phyloP scores from a whole-genome alignment of 83 land plant genomes.

The Picea engelmannii region DNA sequence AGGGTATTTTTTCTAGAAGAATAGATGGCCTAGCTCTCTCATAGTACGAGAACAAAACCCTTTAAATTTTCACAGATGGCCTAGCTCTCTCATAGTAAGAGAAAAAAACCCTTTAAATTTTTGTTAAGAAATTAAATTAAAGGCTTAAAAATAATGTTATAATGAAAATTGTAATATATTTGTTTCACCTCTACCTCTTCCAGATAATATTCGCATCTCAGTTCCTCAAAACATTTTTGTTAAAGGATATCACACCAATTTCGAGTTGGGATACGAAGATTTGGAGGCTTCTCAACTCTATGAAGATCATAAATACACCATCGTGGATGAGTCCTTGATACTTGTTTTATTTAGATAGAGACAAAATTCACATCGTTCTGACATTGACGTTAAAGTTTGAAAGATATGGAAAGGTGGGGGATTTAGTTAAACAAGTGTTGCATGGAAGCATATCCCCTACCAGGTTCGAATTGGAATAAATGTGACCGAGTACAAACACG shows the following conservation, averaged over 20 bases:
- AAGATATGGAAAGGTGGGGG: too few relatives aligned
- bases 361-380: slow-evolving; percentile 3
- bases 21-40: slow-evolving; percentile 21
- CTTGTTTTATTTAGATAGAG: slow-evolving; percentile 1
- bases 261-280: slow-evolving; percentile 22
- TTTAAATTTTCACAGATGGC: slow-evolving; percentile 25
- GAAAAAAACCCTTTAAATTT: background rate
- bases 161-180: background rate
- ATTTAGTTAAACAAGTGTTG: too few relatives aligned
- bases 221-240: slow-evolving; percentile 30
- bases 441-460: too few relatives aligned
- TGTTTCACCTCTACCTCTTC: slow-evolving; percentile 25
- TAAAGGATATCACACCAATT: slow-evolving; percentile 23
- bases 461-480: too few relatives aligned
- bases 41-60: slow-evolving; percentile 26
- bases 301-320: slow-evolving; percentile 18
- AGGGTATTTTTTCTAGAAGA: slow-evolving; percentile 18
- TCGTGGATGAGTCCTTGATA: slow-evolving; percentile 23
- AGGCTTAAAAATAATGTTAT: background rate
- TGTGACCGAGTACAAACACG: too few relatives aligned
- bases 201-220: slow-evolving; percentile 25
- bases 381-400: too few relatives aligned
- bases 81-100: slow-evolving; percentile 22
- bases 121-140: too few relatives aligned
- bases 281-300: slow-evolving; percentile 30